A percentile compares a stretch with the other conserved stretches of the same genome.
Conservation (phyloP, 176 grass and related monocot species). For the Oryza longistaminata region DNA sequence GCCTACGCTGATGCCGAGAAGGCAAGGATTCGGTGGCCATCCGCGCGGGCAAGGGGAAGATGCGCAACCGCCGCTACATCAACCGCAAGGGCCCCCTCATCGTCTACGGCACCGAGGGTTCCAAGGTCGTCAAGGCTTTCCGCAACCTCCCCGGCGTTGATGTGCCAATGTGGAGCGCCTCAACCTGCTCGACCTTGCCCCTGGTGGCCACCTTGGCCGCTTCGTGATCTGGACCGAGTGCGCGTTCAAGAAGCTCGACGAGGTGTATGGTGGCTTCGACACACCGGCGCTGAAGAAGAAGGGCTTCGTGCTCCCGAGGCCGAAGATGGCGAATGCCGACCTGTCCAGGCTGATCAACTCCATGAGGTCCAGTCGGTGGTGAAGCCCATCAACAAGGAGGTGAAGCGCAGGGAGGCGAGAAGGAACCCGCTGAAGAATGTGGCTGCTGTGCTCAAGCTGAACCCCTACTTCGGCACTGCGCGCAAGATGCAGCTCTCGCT, state of each 20-base stretch:
- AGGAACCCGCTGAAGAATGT: constrained; percentile 87
- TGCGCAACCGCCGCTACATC: constrained; percentile 83
- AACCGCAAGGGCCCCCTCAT: constrained; percentile 83
- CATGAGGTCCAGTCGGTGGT: constrained; percentile 86
- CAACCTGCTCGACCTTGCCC: constrained; percentile 81
- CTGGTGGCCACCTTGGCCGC: constrained; percentile 78
- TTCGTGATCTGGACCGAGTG: constrained; percentile 94
- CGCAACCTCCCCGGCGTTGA: constrained; percentile 83
- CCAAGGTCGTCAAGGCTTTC: constrained; percentile 89
- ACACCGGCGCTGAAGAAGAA: constrained; percentile 70
- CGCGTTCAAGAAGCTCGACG: constrained; percentile 87
- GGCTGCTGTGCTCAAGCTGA: constrained; percentile 71
- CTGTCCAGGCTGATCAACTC: constrained; percentile 84
- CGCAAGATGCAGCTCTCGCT: constrained; percentile 77
- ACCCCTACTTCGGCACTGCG: constrained; percentile 67
- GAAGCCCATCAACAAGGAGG: constrained; percentile 76
- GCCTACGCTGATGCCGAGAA: constrained; percentile 76
- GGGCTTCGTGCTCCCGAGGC: constrained; percentile 75
- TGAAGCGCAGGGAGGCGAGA: constrained; percentile 65
- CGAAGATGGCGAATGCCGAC: constrained; percentile 82
- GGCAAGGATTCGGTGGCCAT: constrained; percentile 79
- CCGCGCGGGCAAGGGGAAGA: constrained; percentile 71
- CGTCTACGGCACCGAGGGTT: constrained; percentile 78
- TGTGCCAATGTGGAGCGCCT: constrained; percentile 84
- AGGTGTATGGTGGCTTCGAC: constrained; percentile 69